Evolutionary conservation across 495 filamentous ascomycete species (phyloP), one percentile per base, ranked within the genome.

Genomic region (Venustampulla echinocandica): DNA sequence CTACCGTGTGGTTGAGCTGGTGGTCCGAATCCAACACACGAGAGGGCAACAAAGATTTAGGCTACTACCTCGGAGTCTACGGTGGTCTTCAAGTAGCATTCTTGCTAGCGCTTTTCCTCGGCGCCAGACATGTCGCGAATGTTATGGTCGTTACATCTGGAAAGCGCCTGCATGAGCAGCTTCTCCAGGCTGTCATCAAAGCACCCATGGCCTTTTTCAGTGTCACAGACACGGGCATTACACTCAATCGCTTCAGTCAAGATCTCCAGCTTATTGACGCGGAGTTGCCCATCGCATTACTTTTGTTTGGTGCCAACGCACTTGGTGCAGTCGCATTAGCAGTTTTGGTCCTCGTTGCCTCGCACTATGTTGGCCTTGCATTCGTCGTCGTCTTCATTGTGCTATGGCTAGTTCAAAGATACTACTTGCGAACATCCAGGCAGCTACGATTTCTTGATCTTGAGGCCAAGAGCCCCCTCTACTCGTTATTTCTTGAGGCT

Each of bases 371-470:
- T 14, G 48, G 50, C 24, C 18, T 47, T 18, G 46, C 36, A 22
- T 52, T 59, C 18, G 56, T 56, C 17, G 19, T 58, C 0, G 42
- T 58, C 11, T 17, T 58, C 17, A 25, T 63, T 21, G 53, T 64
- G 7, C 46, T 77, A 13, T 81, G 72, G 50, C 27, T 71, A 22
- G 63, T 81, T 10, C 75, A 82, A 55, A 73, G 74, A 45, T 61
- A 69, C 22, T 82, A 81, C 44, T 64, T 82, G 15, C 69, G 73
- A 14, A 82, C 79, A 2, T 79, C 75, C 2, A 66, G 76, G 1
- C 77, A 79, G 53, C 55, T 82, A 4, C 71, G 78, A 42, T 65
- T 75, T 43, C 58, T 82, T 28, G 78, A 81, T 34, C 65, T 72
- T 4, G 67, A 73, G 44, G 57, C 62, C 9, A 66, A 60, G 42